Conservation (phyloP, 441 rosid genomes). For the Mallotus repandus region DNA sequence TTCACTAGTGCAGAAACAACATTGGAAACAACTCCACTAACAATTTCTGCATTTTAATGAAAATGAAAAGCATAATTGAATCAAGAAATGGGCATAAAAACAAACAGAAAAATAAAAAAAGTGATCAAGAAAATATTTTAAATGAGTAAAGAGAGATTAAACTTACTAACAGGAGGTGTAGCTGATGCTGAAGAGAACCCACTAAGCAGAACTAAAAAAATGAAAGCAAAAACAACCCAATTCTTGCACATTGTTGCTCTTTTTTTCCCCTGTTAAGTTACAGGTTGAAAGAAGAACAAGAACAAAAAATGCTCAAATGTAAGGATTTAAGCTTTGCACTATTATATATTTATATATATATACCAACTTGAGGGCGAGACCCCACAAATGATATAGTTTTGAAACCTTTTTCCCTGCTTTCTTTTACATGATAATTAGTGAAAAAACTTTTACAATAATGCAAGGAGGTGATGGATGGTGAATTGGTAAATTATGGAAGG, state of each 20-base stretch:
- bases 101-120: neutral
- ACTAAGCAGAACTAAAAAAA: slow-evolving; percentile 41
- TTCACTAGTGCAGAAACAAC: slow-evolving; percentile 55
- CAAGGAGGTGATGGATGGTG: neutral
- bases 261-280: neutral
- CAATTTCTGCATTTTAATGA: slow-evolving; percentile 56
- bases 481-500: neutral
- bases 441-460: slow-evolving; percentile 4
- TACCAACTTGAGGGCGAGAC: slow-evolving; percentile 26
- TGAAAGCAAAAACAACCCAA: slow-evolving; percentile 40
- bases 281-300: slow-evolving; percentile 19
- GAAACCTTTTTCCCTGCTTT: slow-evolving; percentile 1
- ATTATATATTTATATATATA: neutral
- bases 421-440: slow-evolving; percentile 15
- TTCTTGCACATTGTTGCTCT: slow-evolving; percentile 39
- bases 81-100: neutral
- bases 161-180: slow-evolving; percentile 74
- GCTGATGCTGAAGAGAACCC: slow-evolving; percentile 73
- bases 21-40: slow-evolving; percentile 60
- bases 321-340: slow-evolving; percentile 29
- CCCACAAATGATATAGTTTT: slow-evolving; percentile 25
- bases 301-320: slow-evolving; percentile 22
- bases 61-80: neutral
- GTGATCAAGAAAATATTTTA: neutral
- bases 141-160: neutral